These are phyloP conservation scores for Cornus florida DNA, from an alignment of 148 eudicot species.

Conservation along the genomic window DNA sequence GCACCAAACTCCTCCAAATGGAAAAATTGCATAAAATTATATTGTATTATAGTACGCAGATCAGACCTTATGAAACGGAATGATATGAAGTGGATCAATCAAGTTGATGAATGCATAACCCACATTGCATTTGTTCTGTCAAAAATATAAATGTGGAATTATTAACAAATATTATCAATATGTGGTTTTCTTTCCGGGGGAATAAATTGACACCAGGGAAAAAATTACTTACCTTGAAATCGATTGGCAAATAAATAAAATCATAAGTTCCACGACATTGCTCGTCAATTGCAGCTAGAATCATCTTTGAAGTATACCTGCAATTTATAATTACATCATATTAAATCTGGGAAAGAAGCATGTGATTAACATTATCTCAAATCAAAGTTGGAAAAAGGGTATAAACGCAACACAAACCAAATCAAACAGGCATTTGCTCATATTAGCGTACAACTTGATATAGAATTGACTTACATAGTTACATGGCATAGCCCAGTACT, in stretches of 20 bases:
- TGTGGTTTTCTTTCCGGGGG: not conserved
- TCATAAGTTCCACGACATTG: conserved; percentile 70
- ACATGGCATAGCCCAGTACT: not conserved
- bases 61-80: conserved; percentile 67
- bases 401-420: conserved; percentile 3
- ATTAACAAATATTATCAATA: not conserved
- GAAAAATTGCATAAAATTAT: not conserved
- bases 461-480: not conserved
- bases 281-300: conserved; percentile 68
- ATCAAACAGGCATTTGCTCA: conserved; percentile 4
- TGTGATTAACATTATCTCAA: not conserved
- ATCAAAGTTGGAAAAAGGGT: conserved; percentile 1
- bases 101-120: conserved; percentile 85
- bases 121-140: conserved; percentile 84
- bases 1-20: not conserved
- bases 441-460: not conserved
- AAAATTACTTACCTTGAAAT: conserved; percentile 59
- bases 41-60: conserved; percentile 5
- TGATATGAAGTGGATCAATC: conserved; percentile 62
- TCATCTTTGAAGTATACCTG: conserved; percentile 85
- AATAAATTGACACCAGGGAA: not conserved
- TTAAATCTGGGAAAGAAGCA: conserved; percentile 1
- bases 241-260: conserved; percentile 73
- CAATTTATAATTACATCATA: not conserved
- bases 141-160: not conserved